Percentiles rank a stretch among this genome's conserved stretches.
Conservation (phyloP, 768 basidiomycete species). For the Naganishia vaughanmartiniae region DNA sequence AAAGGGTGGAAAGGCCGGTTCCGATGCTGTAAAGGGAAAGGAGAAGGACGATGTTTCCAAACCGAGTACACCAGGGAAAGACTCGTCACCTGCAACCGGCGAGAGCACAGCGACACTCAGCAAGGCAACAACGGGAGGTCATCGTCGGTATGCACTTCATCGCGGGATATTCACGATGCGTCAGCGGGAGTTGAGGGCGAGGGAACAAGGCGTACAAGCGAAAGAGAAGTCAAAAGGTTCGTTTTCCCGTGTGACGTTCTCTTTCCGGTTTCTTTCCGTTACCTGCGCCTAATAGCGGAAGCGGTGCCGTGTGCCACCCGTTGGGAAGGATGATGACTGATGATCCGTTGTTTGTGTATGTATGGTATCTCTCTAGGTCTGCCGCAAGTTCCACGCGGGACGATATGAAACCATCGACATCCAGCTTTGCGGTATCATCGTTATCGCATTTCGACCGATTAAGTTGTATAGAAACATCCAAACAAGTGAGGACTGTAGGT, state of each 20-base stretch:
- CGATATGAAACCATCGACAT: conserved; percentile 2
- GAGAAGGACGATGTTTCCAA: conserved; percentile 41
- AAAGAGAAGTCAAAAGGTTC: conserved; percentile 39
- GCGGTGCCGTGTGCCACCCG: too few species aligned
- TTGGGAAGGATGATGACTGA: too few species aligned
- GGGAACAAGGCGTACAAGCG: conserved; percentile 58
- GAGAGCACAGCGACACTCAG: conserved; percentile 30
- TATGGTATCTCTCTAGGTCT: neutral
- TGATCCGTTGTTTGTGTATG: too few species aligned
- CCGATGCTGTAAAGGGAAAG: conserved; percentile 36
- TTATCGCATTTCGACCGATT: too few species aligned
- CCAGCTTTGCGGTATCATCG: too few species aligned
- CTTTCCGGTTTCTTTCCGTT: too few species aligned
- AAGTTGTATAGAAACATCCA: neutral
- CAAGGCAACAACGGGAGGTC: conserved; percentile 47
- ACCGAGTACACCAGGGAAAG: conserved; percentile 32
- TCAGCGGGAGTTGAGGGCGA: conserved; percentile 66
- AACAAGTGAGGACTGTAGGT: too few species aligned
- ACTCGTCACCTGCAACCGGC: conserved; percentile 27
- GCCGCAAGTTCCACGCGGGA: conserved; percentile 27
- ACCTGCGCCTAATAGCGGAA: too few species aligned
- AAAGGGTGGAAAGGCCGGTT: conserved; percentile 44
- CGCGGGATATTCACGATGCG: conserved; percentile 79
- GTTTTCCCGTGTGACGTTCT: neutral
- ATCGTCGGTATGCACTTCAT: conserved; percentile 77